Evolutionary conservation across 2,329 filamentous ascomycete species (phyloP).

Genomic region (Dactylella cylindrospora): DNA sequence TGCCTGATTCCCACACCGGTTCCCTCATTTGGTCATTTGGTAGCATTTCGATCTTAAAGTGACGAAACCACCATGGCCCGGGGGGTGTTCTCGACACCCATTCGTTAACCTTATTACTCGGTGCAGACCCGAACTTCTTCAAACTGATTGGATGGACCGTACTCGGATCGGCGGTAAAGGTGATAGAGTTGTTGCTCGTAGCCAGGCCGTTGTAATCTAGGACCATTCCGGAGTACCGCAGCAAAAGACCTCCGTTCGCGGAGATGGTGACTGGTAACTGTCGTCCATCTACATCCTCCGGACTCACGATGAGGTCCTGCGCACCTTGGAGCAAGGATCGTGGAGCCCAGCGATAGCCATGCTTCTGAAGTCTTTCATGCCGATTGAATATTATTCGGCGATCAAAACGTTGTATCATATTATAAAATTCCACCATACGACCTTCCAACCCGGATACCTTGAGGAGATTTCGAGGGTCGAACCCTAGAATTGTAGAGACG

Average conservation of each 20-base stretch:
- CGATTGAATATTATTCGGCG: not conserved
- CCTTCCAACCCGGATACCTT: not conserved
- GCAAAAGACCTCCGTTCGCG: not conserved
- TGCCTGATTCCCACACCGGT: not conserved
- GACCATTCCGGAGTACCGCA: not conserved
- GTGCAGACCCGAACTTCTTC: not conserved
- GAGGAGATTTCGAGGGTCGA: not conserved
- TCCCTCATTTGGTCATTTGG: no score
- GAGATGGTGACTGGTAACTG: not conserved
- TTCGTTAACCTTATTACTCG: not conserved
- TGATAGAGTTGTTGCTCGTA: not conserved
- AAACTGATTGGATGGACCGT: not conserved
- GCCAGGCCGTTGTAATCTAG: not conserved
- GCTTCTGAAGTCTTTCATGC: not conserved
- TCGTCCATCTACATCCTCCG: not conserved
- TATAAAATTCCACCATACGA: slow-evolving; percentile 5
- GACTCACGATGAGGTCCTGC: not conserved
- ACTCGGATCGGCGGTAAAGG: not conserved
- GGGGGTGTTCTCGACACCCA: not conserved
- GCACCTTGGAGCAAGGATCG: not conserved
- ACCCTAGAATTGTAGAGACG: not conserved
- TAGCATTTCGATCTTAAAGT: no score
- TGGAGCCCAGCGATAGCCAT: slow-evolving; percentile 5
- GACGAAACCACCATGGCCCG: not conserved
- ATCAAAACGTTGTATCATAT: not conserved